A percentile compares a stretch with the other conserved stretches of the same genome.
Evolutionary conservation across 2,329 filamentous ascomycete genomes (phyloP).

Genomic region (Aspergillus calidoustus): DNA sequence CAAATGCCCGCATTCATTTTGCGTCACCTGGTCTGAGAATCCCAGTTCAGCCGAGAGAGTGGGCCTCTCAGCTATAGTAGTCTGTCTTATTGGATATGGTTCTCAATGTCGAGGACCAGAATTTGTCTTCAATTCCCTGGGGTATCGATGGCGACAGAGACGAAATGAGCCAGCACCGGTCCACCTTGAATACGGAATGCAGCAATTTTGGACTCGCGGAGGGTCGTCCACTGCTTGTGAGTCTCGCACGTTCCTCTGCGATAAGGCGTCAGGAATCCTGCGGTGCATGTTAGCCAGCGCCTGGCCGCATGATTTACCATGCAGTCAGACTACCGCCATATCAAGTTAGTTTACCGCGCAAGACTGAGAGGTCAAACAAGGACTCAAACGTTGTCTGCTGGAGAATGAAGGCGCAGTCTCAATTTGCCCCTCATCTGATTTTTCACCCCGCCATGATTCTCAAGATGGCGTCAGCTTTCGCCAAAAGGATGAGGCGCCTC

Average conservation of each 20-base stretch:
- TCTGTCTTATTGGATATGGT: not conserved
- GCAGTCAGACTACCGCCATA: slow-evolving; percentile 22
- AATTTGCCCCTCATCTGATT: slow-evolving; percentile 10
- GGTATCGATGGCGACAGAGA: not conserved
- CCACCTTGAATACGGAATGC: not conserved
- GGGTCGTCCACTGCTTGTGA: slow-evolving; percentile 20
- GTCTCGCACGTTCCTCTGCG: slow-evolving; percentile 6
- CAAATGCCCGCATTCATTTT: slow-evolving; percentile 9
- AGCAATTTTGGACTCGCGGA: slow-evolving; percentile 6
- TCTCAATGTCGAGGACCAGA: not conserved
- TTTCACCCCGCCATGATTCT: not conserved
- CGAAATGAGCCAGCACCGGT: not conserved
- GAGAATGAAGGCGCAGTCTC: not conserved
- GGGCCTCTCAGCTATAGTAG: not conserved
- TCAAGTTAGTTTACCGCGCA: slow-evolving; percentile 13
- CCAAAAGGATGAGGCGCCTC: not conserved
- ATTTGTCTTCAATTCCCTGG: not conserved
- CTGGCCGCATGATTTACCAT: slow-evolving; percentile 26
- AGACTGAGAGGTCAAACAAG: not conserved
- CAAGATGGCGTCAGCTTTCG: slow-evolving; percentile 6
- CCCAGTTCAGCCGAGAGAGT: not conserved
- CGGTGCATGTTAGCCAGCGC: slow-evolving; percentile 3
- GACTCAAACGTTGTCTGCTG: not conserved
- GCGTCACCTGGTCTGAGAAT: slow-evolving; percentile 8
- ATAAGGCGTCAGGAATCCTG: slow-evolving; percentile 16